Evolutionary conservation across 768 basidiomycete genomes (phyloP), one percentile per base, ranked within the genome.

Genomic region (Russula foetens): DNA sequence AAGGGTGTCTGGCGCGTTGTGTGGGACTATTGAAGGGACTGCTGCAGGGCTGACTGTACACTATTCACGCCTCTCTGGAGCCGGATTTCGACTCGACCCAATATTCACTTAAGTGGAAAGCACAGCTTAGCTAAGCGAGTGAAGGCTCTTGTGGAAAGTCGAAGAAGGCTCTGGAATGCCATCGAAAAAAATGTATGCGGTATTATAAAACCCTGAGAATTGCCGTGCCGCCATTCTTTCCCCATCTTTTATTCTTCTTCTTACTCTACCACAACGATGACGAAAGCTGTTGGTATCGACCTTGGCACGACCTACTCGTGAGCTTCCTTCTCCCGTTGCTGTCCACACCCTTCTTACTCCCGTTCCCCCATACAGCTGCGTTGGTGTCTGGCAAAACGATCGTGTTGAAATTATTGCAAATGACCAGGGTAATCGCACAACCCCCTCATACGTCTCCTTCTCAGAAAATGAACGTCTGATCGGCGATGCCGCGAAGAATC

Each of bases 381-480:
- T 98, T 69, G 96, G 91, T 82, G 95, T 98, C 64, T 98, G 95
- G 94, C 92, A 95, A 82, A 94, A 97, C 71, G 96, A 98, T 80
- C 91, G 95, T 73, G 95, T 97, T 66, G 95, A 97, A 78, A 97
- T 97, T 79, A 98, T 98, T 72, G 90, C 90, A 76, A 92, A 92
- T 70, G 90, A 92, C 75, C 90, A 92, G 79, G 90, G 90, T 73
- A 92, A 96, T 79, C 88, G 93, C 59, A 96, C 94, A 9, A 96
- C 93, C 7, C 93, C 94, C 17, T 96, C 94, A 8, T 96, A 95
- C 74, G 94, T 97, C 75, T 86, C 94, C 53, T 96, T 96, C 81
- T 90, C 91, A 65, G 90, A 92, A 69, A 86, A 79, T 63, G 96
- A 98, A 81, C 94, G 96, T 79, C 83, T 98, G 68, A 98, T 98